Percentiles rank a stretch among this genome's conserved stretches.
Conservation (phyloP, 192 early-diverging fungal genomes). For the Coemansia sp. region DNA sequence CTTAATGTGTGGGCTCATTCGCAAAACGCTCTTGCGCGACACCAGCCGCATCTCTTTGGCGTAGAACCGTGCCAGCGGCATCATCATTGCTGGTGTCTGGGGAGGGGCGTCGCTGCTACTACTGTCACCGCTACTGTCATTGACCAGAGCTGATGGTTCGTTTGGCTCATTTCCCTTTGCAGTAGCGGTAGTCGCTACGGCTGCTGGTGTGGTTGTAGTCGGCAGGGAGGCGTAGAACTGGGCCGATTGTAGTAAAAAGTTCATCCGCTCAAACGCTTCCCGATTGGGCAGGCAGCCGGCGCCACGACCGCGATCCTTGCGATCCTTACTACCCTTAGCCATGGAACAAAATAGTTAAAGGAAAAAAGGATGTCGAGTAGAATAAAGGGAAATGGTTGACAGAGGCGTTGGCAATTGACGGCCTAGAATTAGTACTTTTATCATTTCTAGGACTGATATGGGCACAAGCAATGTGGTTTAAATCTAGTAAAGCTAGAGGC, state of each 20-base stretch:
- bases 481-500: not conserved
- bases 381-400: not conserved
- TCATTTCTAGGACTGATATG: not conserved
- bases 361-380: not conserved
- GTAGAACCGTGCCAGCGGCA: slow-evolving; percentile 38
- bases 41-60: slow-evolving; percentile 44
- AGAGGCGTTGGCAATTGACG: not conserved
- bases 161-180: not conserved
- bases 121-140: not conserved
- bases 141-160: not conserved
- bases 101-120: slow-evolving; percentile 6
- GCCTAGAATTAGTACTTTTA: not conserved
- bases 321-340: not conserved
- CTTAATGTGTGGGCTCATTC: slow-evolving; percentile 44
- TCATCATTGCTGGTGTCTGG: not conserved
- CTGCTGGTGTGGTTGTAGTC: not conserved
- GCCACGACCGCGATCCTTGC: slow-evolving; percentile 1
- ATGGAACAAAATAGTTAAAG: not conserved
- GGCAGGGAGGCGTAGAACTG: slow-evolving; percentile 25
- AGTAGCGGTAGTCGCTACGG: not conserved
- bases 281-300: slow-evolving; percentile 33
- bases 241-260: slow-evolving; percentile 46
- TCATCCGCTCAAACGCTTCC: slow-evolving; percentile 47
- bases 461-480: not conserved
- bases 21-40: slow-evolving; percentile 45